Percentiles rank a stretch among this genome's conserved stretches.
Evolutionary conservation across 2,329 filamentous ascomycete genomes (phyloP).

Genomic region (Ustilaginoidea virens): DNA sequence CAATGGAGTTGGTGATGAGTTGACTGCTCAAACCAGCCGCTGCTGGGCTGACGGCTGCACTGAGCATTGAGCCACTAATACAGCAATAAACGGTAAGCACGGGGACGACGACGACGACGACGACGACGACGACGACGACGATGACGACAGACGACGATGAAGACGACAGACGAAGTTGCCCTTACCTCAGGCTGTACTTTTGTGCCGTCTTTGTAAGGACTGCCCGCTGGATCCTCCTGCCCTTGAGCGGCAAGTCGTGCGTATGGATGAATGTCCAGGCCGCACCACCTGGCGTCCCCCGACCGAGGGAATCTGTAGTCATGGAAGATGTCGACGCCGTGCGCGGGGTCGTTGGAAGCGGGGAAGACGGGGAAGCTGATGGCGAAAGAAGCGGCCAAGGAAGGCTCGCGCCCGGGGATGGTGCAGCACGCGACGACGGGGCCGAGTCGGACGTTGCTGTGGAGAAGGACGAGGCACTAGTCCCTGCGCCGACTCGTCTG

Average conservation of each 20-base stretch:
- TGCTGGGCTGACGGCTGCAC: conserved; percentile 25
- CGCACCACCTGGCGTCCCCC: conserved; percentile 22
- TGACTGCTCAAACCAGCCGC: conserved; percentile 31
- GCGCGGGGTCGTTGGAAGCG: conserved; percentile 31
- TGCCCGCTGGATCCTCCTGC: conserved; percentile 30
- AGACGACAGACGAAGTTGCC: too few relatives aligned
- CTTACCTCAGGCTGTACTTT: conserved; percentile 26
- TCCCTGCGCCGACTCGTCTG: too few relatives aligned
- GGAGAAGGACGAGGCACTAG: neutral
- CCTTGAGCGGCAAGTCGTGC: conserved; percentile 26
- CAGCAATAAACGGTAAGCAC: neutral
- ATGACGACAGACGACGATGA: too few relatives aligned
- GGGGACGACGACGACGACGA: too few relatives aligned
- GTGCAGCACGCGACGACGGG: too few relatives aligned
- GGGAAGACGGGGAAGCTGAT: conserved; percentile 21
- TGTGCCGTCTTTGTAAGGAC: conserved; percentile 36
- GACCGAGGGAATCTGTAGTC: conserved; percentile 15
- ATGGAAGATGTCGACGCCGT: conserved; percentile 25
- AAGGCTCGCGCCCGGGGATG: conserved; percentile 12
- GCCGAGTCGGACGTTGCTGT: conserved; percentile 8
- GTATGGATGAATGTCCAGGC: conserved; percentile 36
- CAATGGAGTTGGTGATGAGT: conserved; percentile 38
- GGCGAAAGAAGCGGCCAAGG: conserved; percentile 16
- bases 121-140: too few relatives aligned
- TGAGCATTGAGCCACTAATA: conserved; percentile 22